phyloP scores from a whole-genome alignment of 306 rosid genomes.

The Ceratonia siliqua region DNA sequence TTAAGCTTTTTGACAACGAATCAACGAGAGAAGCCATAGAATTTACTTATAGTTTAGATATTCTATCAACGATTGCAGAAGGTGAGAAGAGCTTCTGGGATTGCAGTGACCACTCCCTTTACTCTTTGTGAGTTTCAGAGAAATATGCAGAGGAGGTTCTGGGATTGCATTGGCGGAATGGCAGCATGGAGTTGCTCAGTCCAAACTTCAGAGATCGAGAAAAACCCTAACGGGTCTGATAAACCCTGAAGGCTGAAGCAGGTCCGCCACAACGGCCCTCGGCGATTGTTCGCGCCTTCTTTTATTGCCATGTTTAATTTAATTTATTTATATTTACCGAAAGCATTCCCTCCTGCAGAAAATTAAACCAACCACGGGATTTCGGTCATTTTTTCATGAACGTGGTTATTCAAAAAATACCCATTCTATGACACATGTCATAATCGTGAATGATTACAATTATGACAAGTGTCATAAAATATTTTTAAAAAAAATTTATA shows the following conservation, averaged over 20 bases:
- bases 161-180: not conserved
- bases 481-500: no score
- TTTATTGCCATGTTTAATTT: not conserved
- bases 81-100: not conserved
- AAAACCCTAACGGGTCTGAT: slow-evolving; percentile 34
- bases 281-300: slow-evolving; percentile 32
- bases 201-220: not conserved
- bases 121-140: not conserved
- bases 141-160: no score
- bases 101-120: not conserved
- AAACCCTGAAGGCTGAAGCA: slow-evolving; percentile 16
- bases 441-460: no score
- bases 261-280: not conserved
- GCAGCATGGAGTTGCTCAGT: not conserved
- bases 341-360: no score
- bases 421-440: no score
- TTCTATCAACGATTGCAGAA: not conserved
- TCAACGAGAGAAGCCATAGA: slow-evolving; percentile 52
- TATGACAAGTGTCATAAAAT: no score
- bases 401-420: no score
- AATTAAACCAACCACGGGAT: no score
- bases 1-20: slow-evolving; percentile 60
- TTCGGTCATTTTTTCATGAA: no score
- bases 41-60: slow-evolving; percentile 41
- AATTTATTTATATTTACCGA: not conserved